Conservation (phyloP, 257 asterid species). For the Solanum microdontum region DNA sequence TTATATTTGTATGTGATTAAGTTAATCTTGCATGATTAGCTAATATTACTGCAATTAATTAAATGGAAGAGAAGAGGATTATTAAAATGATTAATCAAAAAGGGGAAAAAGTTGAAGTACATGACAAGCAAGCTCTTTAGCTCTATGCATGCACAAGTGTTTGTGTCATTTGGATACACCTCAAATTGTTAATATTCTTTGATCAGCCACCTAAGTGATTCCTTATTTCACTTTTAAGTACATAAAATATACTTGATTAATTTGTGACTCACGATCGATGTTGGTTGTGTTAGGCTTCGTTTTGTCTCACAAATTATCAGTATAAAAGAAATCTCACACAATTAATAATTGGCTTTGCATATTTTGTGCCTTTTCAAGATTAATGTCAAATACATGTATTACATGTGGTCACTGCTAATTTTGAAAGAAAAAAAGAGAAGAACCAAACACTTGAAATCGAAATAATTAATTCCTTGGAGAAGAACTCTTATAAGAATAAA, state of each 20-base stretch:
- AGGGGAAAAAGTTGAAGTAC: neutral
- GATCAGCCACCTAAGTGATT: neutral
- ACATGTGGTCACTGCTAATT: neutral
- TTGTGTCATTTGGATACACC: neutral
- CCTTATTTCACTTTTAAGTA: neutral
- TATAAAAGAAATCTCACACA: neutral
- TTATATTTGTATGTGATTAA: neutral
- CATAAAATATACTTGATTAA: neutral
- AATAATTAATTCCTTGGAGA: neutral
- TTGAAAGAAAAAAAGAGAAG: neutral
- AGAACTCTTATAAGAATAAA: neutral
- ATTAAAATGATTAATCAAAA: neutral
- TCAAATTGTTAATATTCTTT: neutral
- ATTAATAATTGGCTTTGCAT: neutral
- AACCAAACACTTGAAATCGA: neutral
- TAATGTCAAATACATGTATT: neutral
- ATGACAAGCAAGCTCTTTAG: neutral
- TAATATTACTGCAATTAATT: neutral
- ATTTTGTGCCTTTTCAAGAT: neutral
- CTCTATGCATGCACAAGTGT: neutral
- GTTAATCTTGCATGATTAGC: neutral
- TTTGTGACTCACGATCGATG: neutral
- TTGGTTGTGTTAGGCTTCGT: neutral
- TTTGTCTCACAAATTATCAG: neutral
- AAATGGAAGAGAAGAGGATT: neutral